phyloP scores from a whole-genome alignment of 2,329 filamentous ascomycete genomes.

The Sclerotinia minor region DNA sequence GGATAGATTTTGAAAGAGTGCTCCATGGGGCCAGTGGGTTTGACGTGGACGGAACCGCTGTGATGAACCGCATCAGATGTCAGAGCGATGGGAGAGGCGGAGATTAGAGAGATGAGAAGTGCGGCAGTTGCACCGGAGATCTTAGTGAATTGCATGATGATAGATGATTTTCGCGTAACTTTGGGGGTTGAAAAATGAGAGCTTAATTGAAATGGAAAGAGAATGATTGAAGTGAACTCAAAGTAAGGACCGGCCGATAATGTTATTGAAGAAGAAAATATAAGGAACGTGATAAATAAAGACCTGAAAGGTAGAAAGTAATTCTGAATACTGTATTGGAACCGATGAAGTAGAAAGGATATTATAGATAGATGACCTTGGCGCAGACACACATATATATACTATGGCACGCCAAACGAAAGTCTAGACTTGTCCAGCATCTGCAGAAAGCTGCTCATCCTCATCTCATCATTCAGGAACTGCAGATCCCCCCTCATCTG shows the following conservation, averaged over 20 bases:
- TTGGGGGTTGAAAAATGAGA: background rate
- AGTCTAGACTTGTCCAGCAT: background rate
- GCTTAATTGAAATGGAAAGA: background rate
- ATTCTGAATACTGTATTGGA: background rate
- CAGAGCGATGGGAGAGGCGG: slow-evolving; percentile 10
- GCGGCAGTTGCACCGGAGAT: slow-evolving; percentile 14
- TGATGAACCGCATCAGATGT: background rate
- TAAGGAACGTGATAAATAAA: slow-evolving; percentile 5
- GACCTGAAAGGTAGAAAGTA: background rate
- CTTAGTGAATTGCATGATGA: slow-evolving; percentile 17
- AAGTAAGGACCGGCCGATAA: background rate
- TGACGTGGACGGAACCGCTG: background rate
- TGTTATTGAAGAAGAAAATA: background rate
- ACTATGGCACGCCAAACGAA: background rate
- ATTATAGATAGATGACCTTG: background rate
- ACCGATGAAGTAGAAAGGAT: slow-evolving; percentile 1
- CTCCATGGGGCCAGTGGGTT: background rate
- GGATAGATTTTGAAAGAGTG: slow-evolving; percentile 1
- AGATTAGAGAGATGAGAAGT: slow-evolving; percentile 17
- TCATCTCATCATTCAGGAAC: background rate
- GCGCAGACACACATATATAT: slow-evolving; percentile 6
- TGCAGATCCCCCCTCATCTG: background rate
- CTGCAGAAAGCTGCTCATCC: background rate
- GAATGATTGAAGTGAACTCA: background rate
- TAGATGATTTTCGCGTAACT: background rate